A percentile compares a stretch with the other conserved stretches of the same genome.
Evolutionary conservation across 108 stramenopile species (phyloP).

Genomic region (Fragilariopsis cylindrus): DNA sequence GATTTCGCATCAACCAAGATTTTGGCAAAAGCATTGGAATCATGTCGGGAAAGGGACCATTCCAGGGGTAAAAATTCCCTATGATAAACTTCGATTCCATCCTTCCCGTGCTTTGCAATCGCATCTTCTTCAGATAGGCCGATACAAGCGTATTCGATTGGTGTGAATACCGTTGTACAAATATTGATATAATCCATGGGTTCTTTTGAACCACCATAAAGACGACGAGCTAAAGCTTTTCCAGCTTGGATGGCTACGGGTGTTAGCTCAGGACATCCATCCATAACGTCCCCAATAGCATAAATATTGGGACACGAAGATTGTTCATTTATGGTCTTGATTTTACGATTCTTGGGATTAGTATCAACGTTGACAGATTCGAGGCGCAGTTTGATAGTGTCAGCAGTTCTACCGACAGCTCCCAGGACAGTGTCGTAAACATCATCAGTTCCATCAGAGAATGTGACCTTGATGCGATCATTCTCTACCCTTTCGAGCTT

Average conservation of each 20-base stretch:
- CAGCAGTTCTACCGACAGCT: slow-evolving; percentile 93
- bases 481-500: slow-evolving; percentile 78
- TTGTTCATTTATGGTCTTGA: slow-evolving; percentile 84
- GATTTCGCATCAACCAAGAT: slow-evolving; percentile 80
- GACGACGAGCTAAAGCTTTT: slow-evolving; percentile 78
- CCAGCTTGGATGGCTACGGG: slow-evolving; percentile 99
- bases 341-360: slow-evolving; percentile 81
- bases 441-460: slow-evolving; percentile 76
- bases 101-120: slow-evolving; percentile 72
- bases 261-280: slow-evolving; percentile 96
- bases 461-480: slow-evolving; percentile 85
- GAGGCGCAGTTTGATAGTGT: slow-evolving; percentile 86
- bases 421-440: slow-evolving; percentile 88
- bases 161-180: slow-evolving; percentile 97
- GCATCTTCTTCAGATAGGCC: slow-evolving; percentile 97
- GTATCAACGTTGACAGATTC: slow-evolving; percentile 71
- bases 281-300: slow-evolving; percentile 97
- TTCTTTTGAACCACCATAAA: slow-evolving; percentile 86
- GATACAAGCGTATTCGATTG: slow-evolving; percentile 93
- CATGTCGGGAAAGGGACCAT: slow-evolving; percentile 83
- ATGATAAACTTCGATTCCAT: slow-evolving; percentile 90
- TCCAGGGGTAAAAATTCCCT: slow-evolving; percentile 94
- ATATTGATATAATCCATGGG: slow-evolving; percentile 93
- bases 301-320: slow-evolving; percentile 90
- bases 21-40: slow-evolving; percentile 84